phyloP scores from a whole-genome alignment of 2,329 filamentous ascomycete genomes.

The Huntiella abstrusa region DNA sequence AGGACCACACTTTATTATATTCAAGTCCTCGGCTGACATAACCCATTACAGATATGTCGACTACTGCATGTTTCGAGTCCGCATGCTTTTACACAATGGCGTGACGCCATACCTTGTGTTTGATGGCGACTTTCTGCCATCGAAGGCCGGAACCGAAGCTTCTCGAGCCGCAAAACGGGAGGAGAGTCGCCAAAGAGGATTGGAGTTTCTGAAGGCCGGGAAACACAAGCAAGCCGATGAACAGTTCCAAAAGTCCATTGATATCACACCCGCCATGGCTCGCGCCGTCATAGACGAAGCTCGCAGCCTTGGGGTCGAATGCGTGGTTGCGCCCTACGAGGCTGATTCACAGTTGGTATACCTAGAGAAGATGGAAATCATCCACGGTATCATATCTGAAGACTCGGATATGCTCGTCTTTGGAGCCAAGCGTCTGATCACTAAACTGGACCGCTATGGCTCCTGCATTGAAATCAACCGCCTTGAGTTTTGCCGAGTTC shows the following conservation, averaged over 20 bases:
- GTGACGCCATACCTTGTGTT: constrained; percentile 92
- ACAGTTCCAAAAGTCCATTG: constrained; percentile 86
- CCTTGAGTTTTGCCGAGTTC: constrained; percentile 70
- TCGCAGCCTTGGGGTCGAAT: constrained; percentile 60
- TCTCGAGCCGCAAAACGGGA: constrained; percentile 57
- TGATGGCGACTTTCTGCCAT: constrained; percentile 85
- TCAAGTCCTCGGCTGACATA: constrained; percentile 4
- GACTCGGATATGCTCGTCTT: constrained; percentile 95
- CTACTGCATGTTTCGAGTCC: constrained; percentile 74
- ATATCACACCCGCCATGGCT: constrained; percentile 93
- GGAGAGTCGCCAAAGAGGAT: constrained; percentile 54
- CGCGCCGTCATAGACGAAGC: constrained; percentile 78
- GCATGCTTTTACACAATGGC: constrained; percentile 86
- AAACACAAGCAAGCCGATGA: constrained; percentile 62
- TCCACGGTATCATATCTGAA: constrained; percentile 80
- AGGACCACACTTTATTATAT: not conserved
- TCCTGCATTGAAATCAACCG: constrained; percentile 85
- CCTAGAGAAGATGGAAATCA: constrained; percentile 66
- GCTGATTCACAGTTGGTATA: constrained; percentile 95
- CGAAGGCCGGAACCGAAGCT: constrained; percentile 74
- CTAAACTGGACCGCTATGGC: constrained; percentile 86
- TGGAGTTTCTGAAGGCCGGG: constrained; percentile 66
- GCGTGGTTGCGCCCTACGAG: constrained; percentile 91
- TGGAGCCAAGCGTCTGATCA: constrained; percentile 73
- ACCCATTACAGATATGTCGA: constrained; percentile 52